phyloP scores from a whole-genome alignment of 768 basidiomycete species.

The Zangia roseola region DNA sequence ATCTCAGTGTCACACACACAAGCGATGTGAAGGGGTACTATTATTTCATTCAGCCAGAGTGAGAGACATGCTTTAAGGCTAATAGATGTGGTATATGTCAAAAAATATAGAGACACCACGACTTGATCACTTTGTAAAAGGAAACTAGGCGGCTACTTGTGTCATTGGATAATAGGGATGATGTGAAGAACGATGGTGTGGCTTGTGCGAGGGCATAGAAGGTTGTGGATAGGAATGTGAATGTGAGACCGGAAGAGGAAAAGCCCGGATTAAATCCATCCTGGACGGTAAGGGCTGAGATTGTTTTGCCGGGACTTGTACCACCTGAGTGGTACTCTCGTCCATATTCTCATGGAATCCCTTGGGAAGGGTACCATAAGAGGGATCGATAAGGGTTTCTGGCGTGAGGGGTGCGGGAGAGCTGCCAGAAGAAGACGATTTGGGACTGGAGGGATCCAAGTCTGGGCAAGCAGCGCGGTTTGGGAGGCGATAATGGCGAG shows the following conservation, averaged over 20 bases:
- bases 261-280: constrained; percentile 46
- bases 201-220: constrained; percentile 21
- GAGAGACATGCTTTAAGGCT: constrained; percentile 6
- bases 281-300: constrained; percentile 30
- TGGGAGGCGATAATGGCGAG: constrained; percentile 16
- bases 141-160: constrained; percentile 25
- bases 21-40: background rate
- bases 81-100: constrained; percentile 29
- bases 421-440: constrained; percentile 37
- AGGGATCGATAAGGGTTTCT: constrained; percentile 21
- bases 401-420: constrained; percentile 35
- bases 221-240: constrained; percentile 16
- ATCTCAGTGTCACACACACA: background rate
- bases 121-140: background rate
- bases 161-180: constrained; percentile 16
- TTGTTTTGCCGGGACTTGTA: constrained; percentile 23
- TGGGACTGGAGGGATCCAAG: constrained; percentile 41
- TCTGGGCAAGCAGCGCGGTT: constrained; percentile 37
- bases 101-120: constrained; percentile 38
- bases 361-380: constrained; percentile 21
- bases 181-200: constrained; percentile 29
- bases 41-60: background rate
- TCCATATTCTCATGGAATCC: constrained; percentile 28
- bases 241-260: constrained; percentile 44
- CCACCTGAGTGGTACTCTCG: constrained; percentile 28